Evolutionary conservation across 192 early-diverging fungal genomes (phyloP).

Genomic region (Dissophora ornata): DNA sequence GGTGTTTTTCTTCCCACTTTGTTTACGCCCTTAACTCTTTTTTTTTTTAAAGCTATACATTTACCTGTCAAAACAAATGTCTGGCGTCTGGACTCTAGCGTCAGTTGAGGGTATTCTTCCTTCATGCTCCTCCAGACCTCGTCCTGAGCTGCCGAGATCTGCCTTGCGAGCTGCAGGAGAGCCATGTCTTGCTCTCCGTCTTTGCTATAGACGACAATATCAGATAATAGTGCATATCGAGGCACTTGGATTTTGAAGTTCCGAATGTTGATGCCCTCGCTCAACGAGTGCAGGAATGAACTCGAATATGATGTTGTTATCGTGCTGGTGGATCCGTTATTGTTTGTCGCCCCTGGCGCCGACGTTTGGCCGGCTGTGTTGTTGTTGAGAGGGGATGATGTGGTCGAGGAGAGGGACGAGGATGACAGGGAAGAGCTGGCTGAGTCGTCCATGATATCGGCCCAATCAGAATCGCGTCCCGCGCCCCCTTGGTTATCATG

Average conservation of each 20-base stretch:
- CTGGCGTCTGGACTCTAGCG: slow-evolving; percentile 40
- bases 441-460: slow-evolving; percentile 24
- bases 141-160: slow-evolving; percentile 57
- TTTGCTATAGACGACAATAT: slow-evolving; percentile 60
- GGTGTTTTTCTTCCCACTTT: slow-evolving; percentile 5
- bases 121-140: slow-evolving; percentile 41
- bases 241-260: slow-evolving; percentile 67
- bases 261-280: slow-evolving; percentile 64
- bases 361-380: no score
- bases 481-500: slow-evolving; percentile 14
- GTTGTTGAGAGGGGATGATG: slow-evolving; percentile 19
- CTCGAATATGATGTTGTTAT: neutral
- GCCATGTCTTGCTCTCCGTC: slow-evolving; percentile 39
- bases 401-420: slow-evolving; percentile 32
- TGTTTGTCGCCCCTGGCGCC: no score
- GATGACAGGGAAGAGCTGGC: slow-evolving; percentile 29
- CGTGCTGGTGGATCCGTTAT: no score
- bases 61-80: slow-evolving; percentile 63
- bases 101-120: slow-evolving; percentile 34
- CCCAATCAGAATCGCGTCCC: slow-evolving; percentile 30
- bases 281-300: slow-evolving; percentile 36
- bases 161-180: slow-evolving; percentile 53
- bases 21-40: slow-evolving; percentile 18
- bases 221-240: slow-evolving; percentile 61
- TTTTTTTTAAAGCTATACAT: slow-evolving; percentile 1